Base-by-base conservation (phyloP, 208 protist genomes). In the Lotmaria passim region DNA sequence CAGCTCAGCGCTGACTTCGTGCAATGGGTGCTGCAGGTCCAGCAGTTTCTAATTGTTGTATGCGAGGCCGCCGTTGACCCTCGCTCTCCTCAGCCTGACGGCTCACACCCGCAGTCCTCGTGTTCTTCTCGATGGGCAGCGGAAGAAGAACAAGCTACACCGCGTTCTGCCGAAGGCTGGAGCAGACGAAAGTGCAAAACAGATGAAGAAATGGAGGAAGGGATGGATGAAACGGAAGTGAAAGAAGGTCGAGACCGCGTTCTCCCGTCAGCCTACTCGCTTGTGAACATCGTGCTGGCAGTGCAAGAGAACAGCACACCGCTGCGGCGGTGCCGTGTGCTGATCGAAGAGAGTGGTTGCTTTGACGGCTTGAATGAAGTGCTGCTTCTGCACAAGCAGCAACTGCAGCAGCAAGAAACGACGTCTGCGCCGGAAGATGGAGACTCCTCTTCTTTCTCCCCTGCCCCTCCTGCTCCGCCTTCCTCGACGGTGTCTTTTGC, bases 21-120 rank as follows among this genome's bases (percentile, higher is more conserved):
- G 26, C 44, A 73, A 15, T 93, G 84, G 84, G 69, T 86, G 17
- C 47, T 92, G 41, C 47, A 74, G 28, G 33, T 85, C 30, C 81
- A 87, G 52, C 79, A 82, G 46, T 76, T 55, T 31, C 51, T 79
- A 2, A 14, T 66, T 2, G 47, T 36, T 3, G 3, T 72, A 28
- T 61, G 55, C 48, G 60, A 33, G 11, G 33, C 39, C 1, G 52
- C 36, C 23, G 47, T 62, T 50, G 41, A 17, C n/a, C n/a, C n/a
- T n/a, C n/a, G n/a, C n/a, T n/a, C n/a, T n/a, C n/a, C n/a, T n/a
- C n/a, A n/a, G n/a, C n/a, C n/a, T n/a, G n/a, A n/a, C n/a, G n/a
- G n/a, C n/a, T n/a, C n/a, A n/a, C n/a, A n/a, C n/a, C n/a, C n/a
- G n/a, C n/a, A n/a, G n/a, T n/a, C n/a, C n/a, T n/a, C n/a, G n/a